A percentile compares a stretch with the other conserved stretches of the same genome.
phyloP scores from a whole-genome alignment of 192 early-diverging fungal species.

The Spizellomyces sp. region DNA sequence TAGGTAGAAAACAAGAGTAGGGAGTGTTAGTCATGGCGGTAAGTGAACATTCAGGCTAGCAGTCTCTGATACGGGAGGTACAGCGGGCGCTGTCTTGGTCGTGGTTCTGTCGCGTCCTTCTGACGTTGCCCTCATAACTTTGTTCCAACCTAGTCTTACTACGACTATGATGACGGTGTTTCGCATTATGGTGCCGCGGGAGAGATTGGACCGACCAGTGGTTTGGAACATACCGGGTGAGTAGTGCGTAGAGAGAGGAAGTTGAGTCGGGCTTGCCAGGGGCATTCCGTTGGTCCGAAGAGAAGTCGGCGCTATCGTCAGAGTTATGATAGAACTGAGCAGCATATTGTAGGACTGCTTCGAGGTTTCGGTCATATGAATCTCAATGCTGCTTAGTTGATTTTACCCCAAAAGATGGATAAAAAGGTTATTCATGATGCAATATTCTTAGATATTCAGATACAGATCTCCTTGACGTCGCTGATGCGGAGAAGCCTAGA shows the following conservation, averaged over 20 bases:
- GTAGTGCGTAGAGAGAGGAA: neutral
- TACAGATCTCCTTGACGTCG: conserved; percentile 2
- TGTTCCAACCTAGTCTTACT: conserved; percentile 13
- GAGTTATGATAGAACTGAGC: neutral
- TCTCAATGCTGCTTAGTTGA: too few relatives aligned
- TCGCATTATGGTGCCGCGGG: conserved; percentile 1
- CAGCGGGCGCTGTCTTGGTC: neutral
- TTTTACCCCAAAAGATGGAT: too few relatives aligned
- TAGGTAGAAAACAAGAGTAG: neutral
- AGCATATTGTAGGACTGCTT: neutral
- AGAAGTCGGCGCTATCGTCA: neutral
- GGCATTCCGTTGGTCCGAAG: too few relatives aligned
- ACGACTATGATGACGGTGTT: conserved; percentile 18
- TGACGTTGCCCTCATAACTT: neutral
- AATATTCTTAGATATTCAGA: conserved; percentile 8
- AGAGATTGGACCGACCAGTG: neutral
- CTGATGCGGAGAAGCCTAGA: conserved; percentile 26
- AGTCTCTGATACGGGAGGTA: too few relatives aligned
- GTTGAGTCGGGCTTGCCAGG: too few relatives aligned
- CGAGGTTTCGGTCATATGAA: too few relatives aligned
- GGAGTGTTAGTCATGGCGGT: neutral
- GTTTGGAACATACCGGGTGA: neutral
- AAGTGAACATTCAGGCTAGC: too few relatives aligned
- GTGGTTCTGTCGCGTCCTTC: neutral
- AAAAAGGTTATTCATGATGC: too few relatives aligned